Base-by-base conservation (phyloP, 305 asterid species). In the Coffea humblotiana region DNA sequence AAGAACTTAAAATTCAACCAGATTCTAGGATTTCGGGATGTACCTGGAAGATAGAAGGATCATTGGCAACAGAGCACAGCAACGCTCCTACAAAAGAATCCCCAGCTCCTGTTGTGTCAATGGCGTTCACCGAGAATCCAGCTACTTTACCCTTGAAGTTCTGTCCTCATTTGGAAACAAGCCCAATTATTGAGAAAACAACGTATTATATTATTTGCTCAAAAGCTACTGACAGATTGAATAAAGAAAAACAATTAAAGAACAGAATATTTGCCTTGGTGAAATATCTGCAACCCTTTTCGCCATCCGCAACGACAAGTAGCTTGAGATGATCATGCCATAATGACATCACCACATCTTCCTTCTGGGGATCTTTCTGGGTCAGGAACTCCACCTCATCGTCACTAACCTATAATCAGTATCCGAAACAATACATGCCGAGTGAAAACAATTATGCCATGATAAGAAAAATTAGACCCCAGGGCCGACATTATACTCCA, bases 71-170 rank as follows among this genome's bases (percentile, higher is more conserved):
- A 43, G 88, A 84, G 52, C 82, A 83, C 49, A 88, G 77, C 52
- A 88, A 80, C n/a, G 90, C 56, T 4, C 90, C 90, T 11, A 88
- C 90, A 72, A 88, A 88, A 40, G 90, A 74, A 49, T 88, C 90
- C 14, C 90, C 90, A 0, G 90, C 90, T 8, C 90, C 90, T 10
- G 90, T 88, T 66, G 90, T 88, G 81, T 88, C 90, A 2, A 88
- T 29, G n/a, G 90, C 52, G 80, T 84, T 88, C 69, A 88, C 90
- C 13, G 79, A 10, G 47, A 76, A 88, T 23, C 90, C 90, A 27
- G 29, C 79, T n/a, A 85, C 86, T 54, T 68, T 84, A 18, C 90
- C 89, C 81, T 78, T 84, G 79, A 82, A 85, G 68, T 76, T 73
- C 89, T 87, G 81, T 60, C n/a, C 61, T 12, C 47, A 10, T 71